Conservation (phyloP, 2,329 filamentous ascomycete genomes). For the Exophiala viscosa region DNA sequence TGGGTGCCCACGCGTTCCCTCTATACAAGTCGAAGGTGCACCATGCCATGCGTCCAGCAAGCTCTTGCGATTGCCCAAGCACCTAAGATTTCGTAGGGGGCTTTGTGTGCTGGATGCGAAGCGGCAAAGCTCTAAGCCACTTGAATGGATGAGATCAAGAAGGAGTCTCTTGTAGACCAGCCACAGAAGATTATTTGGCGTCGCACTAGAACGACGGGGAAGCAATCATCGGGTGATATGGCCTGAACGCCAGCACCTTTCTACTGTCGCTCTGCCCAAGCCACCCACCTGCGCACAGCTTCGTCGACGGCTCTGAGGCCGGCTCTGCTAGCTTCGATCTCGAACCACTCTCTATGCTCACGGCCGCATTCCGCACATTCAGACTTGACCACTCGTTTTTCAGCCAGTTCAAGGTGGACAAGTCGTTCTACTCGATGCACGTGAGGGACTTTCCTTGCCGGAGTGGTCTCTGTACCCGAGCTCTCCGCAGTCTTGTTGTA, state of each 20-base stretch:
- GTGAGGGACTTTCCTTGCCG: conserved; percentile 68
- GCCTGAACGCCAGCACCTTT: neutral
- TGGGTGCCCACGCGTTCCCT: too few relatives aligned
- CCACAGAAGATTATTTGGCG: too few relatives aligned
- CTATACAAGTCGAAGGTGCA: too few relatives aligned
- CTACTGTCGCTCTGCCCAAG: conserved; percentile 63
- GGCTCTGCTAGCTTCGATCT: conserved; percentile 70
- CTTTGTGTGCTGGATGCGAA: too few relatives aligned
- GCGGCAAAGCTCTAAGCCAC: too few relatives aligned
- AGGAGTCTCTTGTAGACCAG: too few relatives aligned
- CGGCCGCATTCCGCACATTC: conserved; percentile 74
- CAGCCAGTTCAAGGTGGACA: conserved; percentile 81
- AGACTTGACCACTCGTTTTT: conserved; percentile 50
- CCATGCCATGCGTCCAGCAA: too few relatives aligned
- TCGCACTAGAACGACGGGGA: too few relatives aligned
- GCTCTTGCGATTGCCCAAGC: too few relatives aligned
- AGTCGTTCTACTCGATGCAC: conserved; percentile 84
- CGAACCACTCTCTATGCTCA: conserved; percentile 93
- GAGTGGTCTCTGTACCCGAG: conserved; percentile 22
- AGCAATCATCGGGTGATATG: too few relatives aligned
- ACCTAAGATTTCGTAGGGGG: too few relatives aligned
- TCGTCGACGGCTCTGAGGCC: conserved; percentile 68
- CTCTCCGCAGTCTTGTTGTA: conserved; percentile 52
- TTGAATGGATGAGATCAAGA: too few relatives aligned
- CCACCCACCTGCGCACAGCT: conserved; percentile 77